These are phyloP conservation scores for Lagenidium giganteum DNA, from an alignment of 352 stramenopile genomes.

Conservation along the genomic window DNA sequence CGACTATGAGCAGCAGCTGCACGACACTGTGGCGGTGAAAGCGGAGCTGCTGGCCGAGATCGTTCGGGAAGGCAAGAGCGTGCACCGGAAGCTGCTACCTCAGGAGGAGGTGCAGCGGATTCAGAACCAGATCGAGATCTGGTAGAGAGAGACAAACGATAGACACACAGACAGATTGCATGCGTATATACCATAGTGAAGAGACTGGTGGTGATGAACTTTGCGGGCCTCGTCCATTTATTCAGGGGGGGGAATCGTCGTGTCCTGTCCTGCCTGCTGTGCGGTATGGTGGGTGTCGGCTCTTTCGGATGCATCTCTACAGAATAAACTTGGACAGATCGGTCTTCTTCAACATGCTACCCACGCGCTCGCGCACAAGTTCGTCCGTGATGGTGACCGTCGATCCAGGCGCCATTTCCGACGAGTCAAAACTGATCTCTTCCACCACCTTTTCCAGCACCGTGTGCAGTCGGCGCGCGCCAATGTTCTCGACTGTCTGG, in stretches of 20 bases:
- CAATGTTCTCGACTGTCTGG: slow-evolving; percentile 98
- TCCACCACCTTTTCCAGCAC: slow-evolving; percentile 98
- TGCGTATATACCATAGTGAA: background rate
- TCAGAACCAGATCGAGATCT: slow-evolving; percentile 77
- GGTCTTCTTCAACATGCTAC: slow-evolving; percentile 92
- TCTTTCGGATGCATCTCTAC: slow-evolving; percentile 45
- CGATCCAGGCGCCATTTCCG: slow-evolving; percentile 81
- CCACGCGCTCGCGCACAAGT: slow-evolving; percentile 92
- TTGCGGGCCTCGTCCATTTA: too few species aligned
- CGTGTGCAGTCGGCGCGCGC: slow-evolving; percentile 96
- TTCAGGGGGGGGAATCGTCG: background rate
- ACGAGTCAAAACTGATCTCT: slow-evolving; percentile 97
- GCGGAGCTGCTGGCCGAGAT: slow-evolving; percentile 40
- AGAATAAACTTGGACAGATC: slow-evolving; percentile 99
- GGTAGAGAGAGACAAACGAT: slow-evolving; percentile 22
- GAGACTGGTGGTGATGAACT: too few species aligned
- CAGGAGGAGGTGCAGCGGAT: slow-evolving; percentile 72
- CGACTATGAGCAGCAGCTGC: slow-evolving; percentile 32
- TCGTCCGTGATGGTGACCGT: slow-evolving; percentile 92
- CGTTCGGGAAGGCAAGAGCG: slow-evolving; percentile 31
- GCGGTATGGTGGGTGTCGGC: background rate
- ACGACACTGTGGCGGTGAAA: slow-evolving; percentile 32
- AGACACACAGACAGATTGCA: background rate
- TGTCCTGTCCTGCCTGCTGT: background rate
- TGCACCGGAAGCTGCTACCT: slow-evolving; percentile 42